A percentile compares a stretch with the other conserved stretches of the same genome.
Conservation (phyloP, 495 filamentous ascomycete species). For the Daldinia loculata region DNA sequence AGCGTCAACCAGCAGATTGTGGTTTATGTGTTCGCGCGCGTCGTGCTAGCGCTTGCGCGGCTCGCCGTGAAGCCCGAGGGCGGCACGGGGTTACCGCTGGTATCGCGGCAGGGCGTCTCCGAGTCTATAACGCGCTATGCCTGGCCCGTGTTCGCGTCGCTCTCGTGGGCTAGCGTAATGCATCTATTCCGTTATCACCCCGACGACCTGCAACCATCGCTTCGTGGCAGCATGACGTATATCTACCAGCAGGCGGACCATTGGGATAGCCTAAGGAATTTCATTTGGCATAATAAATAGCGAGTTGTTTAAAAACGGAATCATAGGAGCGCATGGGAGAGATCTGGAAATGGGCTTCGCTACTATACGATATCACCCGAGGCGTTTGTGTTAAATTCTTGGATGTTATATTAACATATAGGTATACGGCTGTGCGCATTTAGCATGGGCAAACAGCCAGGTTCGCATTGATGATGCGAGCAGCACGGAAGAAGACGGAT, state of each 20-base stretch:
- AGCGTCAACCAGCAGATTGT: constrained; percentile 97
- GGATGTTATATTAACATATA: constrained; percentile 5
- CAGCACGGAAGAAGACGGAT: background rate
- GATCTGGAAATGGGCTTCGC: constrained; percentile 2
- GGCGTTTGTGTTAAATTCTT: constrained; percentile 14
- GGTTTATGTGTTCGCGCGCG: constrained; percentile 95
- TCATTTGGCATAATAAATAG: constrained; percentile 86
- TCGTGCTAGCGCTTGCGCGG: constrained; percentile 82
- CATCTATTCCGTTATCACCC: constrained; percentile 93
- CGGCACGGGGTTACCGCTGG: constrained; percentile 50
- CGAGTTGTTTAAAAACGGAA: constrained; percentile 1
- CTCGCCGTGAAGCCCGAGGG: constrained; percentile 73
- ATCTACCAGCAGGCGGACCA: constrained; percentile 87
- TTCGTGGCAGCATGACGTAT: constrained; percentile 97
- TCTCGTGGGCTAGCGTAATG: constrained; percentile 95
- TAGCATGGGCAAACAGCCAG: constrained; percentile 4
- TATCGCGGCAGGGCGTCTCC: constrained; percentile 53
- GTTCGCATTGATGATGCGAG: constrained; percentile 6
- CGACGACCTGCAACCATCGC: constrained; percentile 84
- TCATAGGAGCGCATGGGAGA: background rate
- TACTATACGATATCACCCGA: constrained; percentile 26
- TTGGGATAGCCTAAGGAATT: constrained; percentile 82
- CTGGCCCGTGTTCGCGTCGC: constrained; percentile 89
- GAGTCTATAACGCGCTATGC: constrained; percentile 68
- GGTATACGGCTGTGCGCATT: constrained; percentile 5